Percentiles rank a stretch among this genome's conserved stretches.
phyloP scores from a whole-genome alignment of 208 protist genomes.

The Trypanosomatidae sp. region DNA sequence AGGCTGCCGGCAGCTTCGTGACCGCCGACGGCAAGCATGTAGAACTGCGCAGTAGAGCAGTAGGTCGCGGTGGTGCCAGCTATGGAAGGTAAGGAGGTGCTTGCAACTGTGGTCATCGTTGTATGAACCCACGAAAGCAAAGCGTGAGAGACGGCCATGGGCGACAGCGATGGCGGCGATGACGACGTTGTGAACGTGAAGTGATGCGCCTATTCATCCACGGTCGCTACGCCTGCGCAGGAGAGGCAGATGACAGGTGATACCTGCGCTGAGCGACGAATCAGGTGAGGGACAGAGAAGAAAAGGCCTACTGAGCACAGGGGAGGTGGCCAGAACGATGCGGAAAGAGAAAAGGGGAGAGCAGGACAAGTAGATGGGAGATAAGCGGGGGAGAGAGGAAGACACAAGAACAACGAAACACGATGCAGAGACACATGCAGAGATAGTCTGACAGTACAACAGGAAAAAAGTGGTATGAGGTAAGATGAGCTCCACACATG shows the following conservation, averaged over 20 bases:
- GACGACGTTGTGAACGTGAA: not conserved
- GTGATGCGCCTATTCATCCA: not conserved
- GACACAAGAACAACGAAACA: not conserved
- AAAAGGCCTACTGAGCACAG: not conserved
- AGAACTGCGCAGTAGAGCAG: conserved; percentile 9
- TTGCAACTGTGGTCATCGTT: not conserved
- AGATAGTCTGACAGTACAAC: not conserved
- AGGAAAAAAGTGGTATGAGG: not conserved
- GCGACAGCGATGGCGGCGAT: not conserved
- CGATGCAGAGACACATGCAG: not conserved
- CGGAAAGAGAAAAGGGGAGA: not conserved
- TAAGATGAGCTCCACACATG: not conserved
- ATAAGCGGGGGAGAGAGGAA: not conserved
- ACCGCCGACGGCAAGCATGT: not conserved
- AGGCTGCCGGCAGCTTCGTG: not conserved
- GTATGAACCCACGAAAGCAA: conserved; percentile 10
- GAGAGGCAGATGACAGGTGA: not conserved
- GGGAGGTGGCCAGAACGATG: not conserved
- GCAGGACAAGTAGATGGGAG: not conserved
- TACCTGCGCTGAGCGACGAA: not conserved
- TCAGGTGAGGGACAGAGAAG: not conserved
- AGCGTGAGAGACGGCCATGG: not conserved
- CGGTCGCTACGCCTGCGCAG: not conserved
- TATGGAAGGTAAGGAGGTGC: conserved; percentile 1
- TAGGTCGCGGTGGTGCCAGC: conserved; percentile 15